Conservation (phyloP, 371 early-diverging fungal genomes). For the Homolaphlyctis polyrhiza region DNA sequence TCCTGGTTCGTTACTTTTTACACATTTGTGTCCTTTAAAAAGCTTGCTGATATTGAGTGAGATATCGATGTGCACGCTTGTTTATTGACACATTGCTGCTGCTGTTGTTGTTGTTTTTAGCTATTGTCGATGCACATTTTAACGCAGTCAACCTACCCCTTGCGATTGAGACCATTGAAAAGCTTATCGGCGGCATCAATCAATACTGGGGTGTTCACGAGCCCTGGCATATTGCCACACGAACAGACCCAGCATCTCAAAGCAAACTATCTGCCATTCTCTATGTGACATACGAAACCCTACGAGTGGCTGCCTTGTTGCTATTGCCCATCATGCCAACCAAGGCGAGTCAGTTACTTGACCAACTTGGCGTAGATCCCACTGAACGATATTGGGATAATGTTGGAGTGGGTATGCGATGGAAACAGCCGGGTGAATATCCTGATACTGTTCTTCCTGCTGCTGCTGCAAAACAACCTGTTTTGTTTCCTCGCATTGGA, state of each 20-base stretch:
- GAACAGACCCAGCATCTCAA: conserved; percentile 21
- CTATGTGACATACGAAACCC: conserved; percentile 69
- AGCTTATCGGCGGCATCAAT: conserved; percentile 61
- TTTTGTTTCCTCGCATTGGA: too few species aligned
- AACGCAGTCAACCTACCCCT: conserved; percentile 45
- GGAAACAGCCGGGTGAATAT: background rate
- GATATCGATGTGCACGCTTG: background rate
- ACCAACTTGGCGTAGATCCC: conserved; percentile 21
- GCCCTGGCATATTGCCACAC: conserved; percentile 76
- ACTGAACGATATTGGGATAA: conserved; percentile 18
- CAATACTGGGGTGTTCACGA: conserved; percentile 60
- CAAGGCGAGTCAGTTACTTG: conserved; percentile 61
- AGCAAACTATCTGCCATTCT: conserved; percentile 55
- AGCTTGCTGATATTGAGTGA: background rate
- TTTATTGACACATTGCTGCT: too few species aligned
- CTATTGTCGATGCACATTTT: conserved; percentile 20
- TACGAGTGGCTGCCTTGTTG: conserved; percentile 67
- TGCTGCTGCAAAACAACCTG: too few species aligned
- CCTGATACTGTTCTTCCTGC: too few species aligned
- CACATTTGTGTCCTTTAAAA: background rate
- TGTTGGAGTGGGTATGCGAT: conserved; percentile 14
- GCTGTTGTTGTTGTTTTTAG: conserved; percentile 1
- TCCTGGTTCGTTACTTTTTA: background rate
- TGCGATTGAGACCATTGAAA: conserved; percentile 50
- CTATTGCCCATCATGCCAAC: conserved; percentile 86